Evolutionary conservation across 108 stramenopile species (phyloP).

Genomic region (Parietichytrium sp.): DNA sequence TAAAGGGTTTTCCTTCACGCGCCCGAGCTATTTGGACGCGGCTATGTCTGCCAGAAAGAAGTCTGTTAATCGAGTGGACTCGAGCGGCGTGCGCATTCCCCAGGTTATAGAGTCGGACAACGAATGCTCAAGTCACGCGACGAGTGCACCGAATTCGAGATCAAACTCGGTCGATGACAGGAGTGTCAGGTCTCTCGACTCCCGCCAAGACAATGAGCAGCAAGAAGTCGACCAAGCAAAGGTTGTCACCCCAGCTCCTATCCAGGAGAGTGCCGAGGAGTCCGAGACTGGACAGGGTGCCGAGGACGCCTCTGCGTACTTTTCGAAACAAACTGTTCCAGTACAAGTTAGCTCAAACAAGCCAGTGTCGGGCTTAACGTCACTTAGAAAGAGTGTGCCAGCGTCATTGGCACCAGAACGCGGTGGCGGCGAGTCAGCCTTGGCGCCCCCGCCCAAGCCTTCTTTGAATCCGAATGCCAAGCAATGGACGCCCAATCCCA

Average conservation of each 20-base stretch:
- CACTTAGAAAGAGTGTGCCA: not conserved
- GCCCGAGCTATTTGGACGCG: constrained; percentile 1
- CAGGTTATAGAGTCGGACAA: not conserved
- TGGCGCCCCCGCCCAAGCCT: not conserved
- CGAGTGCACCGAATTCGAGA: not conserved
- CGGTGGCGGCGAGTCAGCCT: not conserved
- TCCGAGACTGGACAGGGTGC: not conserved
- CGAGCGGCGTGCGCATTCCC: not conserved
- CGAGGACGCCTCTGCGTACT: not conserved
- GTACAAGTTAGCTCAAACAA: not conserved
- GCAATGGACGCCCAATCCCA: not conserved
- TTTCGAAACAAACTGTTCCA: not conserved
- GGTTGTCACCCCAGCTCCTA: not conserved
- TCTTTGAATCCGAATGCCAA: not conserved
- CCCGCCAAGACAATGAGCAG: too few relatives aligned
- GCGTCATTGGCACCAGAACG: not conserved
- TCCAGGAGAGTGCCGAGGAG: not conserved
- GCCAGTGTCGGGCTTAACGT: not conserved
- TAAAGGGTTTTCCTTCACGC: constrained; percentile 17
- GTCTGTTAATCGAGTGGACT: not conserved
- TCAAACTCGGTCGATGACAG: not conserved
- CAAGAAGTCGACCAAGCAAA: too few relatives aligned
- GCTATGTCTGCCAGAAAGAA: not conserved
- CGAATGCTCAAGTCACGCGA: not conserved
- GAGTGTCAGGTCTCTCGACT: not conserved